Percentiles rank a stretch among this genome's conserved stretches.
Conservation (phyloP, 139 green algal species). For the Chlorella sp. region DNA sequence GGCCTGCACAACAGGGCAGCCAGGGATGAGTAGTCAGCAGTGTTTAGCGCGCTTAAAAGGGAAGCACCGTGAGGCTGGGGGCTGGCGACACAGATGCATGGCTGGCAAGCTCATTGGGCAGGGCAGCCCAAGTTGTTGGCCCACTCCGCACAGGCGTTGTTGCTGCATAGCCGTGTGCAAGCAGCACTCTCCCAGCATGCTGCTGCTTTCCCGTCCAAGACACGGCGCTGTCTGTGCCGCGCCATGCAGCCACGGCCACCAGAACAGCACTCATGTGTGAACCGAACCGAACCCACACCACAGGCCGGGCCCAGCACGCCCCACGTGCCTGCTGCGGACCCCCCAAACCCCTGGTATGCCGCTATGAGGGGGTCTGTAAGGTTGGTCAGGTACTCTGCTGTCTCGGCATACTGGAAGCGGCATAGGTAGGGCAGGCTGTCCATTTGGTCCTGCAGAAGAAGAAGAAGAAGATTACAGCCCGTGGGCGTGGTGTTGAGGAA, state of each 20-base stretch:
- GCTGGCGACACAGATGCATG: background rate
- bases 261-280: too few relatives aligned
- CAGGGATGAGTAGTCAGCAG: background rate
- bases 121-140: too few relatives aligned
- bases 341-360: conserved; percentile 5
- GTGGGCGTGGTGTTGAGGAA: too few relatives aligned
- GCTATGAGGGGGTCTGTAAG: conserved; percentile 31
- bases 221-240: too few relatives aligned
- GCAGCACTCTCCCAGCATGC: too few relatives aligned
- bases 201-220: too few relatives aligned
- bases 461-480: background rate
- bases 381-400: conserved; percentile 68
- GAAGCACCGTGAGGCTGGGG: background rate
- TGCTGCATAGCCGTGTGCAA: too few relatives aligned
- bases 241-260: too few relatives aligned
- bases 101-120: background rate
- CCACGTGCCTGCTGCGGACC: background rate
- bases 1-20: background rate
- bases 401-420: conserved; percentile 94
- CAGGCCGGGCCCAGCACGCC: background rate
- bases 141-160: too few relatives aligned
- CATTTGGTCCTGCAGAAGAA: conserved; percentile 81
- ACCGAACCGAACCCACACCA: background rate
- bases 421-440: conserved; percentile 93
- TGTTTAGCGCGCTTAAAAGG: too few relatives aligned